These are phyloP conservation scores for Arachis stenosperma DNA, from an alignment of 306 rosid species.

Conservation along the genomic window DNA sequence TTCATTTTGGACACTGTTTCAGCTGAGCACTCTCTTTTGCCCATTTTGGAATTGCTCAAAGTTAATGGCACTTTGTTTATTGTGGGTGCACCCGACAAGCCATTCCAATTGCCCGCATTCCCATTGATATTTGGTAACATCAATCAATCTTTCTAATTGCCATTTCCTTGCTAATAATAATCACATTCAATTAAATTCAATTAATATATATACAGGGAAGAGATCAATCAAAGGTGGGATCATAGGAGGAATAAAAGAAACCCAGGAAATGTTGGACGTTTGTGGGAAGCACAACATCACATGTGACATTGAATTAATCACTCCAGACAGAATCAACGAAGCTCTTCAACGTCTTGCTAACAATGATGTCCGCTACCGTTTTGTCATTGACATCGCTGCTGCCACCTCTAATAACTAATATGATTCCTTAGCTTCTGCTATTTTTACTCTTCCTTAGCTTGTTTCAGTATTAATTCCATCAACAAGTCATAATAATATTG, in stretches of 20 bases:
- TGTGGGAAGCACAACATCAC: constrained; percentile 69
- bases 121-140: constrained; percentile 69
- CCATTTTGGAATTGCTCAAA: constrained; percentile 68
- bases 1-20: constrained; percentile 72
- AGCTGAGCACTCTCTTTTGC: constrained; percentile 53
- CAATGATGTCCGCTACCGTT: constrained; percentile 71
- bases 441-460: no score
- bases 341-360: constrained; percentile 57
- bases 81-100: constrained; percentile 75
- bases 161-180: no score
- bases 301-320: constrained; percentile 61
- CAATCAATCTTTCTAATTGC: neutral
- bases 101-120: constrained; percentile 60
- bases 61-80: constrained; percentile 60
- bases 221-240: constrained; percentile 73
- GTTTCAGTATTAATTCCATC: no score
- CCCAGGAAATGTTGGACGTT: constrained; percentile 68
- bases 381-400: constrained; percentile 63
- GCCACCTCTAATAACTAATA: neutral
- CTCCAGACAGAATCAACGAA: constrained; percentile 50
- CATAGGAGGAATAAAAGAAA: constrained; percentile 75
- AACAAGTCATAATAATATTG: no score
- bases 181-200: no score
- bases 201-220: constrained; percentile 44
- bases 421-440: no score